Base-by-base conservation (phyloP, 495 filamentous ascomycete species). In the Talaromyces borbonicus region DNA sequence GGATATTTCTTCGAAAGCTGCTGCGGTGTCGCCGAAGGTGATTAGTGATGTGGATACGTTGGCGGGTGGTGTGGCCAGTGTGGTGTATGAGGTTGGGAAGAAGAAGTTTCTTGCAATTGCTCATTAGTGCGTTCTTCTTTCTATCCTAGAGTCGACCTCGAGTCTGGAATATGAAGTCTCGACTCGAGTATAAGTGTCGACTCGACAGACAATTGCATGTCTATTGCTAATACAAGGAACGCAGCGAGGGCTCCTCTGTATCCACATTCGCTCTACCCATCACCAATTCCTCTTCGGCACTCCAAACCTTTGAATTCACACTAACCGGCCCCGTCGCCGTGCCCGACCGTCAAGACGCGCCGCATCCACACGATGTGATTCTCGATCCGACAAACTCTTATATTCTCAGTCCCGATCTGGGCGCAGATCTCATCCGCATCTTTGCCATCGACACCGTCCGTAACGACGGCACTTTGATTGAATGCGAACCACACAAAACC, bases 371-470 rank as follows among this genome's bases (percentile, higher is more conserved):
- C 49, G 61, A 79, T 39, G 73, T 66, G 1, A 43, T 81, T 16
- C 47, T 83, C 23, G 81, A 85, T 51, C 81, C 82, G 15, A 78
- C 78, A 0, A 74, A 68, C 1, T 50, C 59, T 20, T 85, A 72
- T 59, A 60, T 80, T 14, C 53, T 84, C 0, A 65, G 77, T 8
- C 81, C 82, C 3, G 82, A 86, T 46, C 62, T 86, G 12, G 81
- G 81, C 25, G 68, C 78, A 20, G 82, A 86, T 52, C 53, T 77
- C 23, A 52, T 84, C 39, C 77, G 75, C 23, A 56, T 84, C 46
- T 84, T 74, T 56, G 47, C 47, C 30, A 68, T 79, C 48, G 55
- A 76, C 48, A 33, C 49, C 0, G 25, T 18, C 0, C 59, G 12
- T 7, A 8, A 59, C 3, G 22, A 41, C 22, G 38, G 38, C 4